These are phyloP conservation scores for Synchytrium microbalum DNA, from an alignment of 371 early-diverging fungal genomes.

Conservation along the genomic window DNA sequence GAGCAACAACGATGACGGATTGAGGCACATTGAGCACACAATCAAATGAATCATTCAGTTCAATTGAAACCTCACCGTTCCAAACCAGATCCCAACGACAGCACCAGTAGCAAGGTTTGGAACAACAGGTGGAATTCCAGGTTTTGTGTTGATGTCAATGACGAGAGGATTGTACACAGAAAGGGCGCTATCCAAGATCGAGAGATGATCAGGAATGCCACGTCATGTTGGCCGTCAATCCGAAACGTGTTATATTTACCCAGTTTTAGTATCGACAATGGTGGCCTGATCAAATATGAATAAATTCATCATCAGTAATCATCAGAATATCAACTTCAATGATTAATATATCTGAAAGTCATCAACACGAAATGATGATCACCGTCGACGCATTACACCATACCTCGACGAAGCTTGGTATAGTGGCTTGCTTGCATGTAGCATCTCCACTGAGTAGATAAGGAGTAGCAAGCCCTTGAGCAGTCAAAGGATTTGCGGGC, in stretches of 20 bases:
- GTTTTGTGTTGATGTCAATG: constrained; percentile 19
- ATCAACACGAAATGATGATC: too few species aligned
- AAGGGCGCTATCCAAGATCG: neutral
- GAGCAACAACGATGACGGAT: neutral
- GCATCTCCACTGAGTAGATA: constrained; percentile 11
- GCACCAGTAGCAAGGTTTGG: constrained; percentile 23
- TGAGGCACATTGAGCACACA: too few species aligned
- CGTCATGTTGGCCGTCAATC: neutral
- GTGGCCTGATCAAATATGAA: too few species aligned
- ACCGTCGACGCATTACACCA: too few species aligned
- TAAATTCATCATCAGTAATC: too few species aligned
- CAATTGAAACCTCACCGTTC: constrained; percentile 12
- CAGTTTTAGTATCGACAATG: neutral
- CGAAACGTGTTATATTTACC: neutral
- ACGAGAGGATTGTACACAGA: constrained; percentile 27
- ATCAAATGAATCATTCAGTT: too few species aligned
- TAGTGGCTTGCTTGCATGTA: constrained; percentile 4
- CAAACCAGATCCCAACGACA: constrained; percentile 32
- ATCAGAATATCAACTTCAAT: too few species aligned
- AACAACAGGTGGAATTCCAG: constrained; percentile 19
- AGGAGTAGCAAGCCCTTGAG: constrained; percentile 19
- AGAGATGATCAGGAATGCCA: neutral
- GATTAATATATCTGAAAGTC: too few species aligned
- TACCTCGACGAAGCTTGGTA: constrained; percentile 5
- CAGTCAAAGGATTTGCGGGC: constrained; percentile 14